phyloP scores from a whole-genome alignment of 371 early-diverging fungal species.

The Thermomucor indicae-seudaticae region DNA sequence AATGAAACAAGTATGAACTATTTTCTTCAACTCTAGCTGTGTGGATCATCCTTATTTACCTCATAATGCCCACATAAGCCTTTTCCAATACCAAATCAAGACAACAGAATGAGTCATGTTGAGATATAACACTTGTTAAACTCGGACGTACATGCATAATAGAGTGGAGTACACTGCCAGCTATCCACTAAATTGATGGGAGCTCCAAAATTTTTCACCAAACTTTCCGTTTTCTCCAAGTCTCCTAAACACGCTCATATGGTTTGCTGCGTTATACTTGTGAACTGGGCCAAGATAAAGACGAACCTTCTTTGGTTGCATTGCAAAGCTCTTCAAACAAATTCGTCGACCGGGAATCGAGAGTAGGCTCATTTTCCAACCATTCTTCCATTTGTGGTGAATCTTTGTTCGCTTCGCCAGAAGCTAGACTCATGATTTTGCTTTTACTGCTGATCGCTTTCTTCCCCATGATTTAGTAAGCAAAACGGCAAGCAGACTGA shows the following conservation, averaged over 20 bases:
- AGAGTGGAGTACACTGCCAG: constrained; percentile 39
- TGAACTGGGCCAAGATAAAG: neutral
- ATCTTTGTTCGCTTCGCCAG: constrained; percentile 1
- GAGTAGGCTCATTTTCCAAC: constrained; percentile 11
- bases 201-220: constrained; percentile 32
- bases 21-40: neutral
- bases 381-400: neutral
- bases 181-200: constrained; percentile 32
- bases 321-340: constrained; percentile 34
- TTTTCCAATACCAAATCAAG: constrained; percentile 7
- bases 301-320: constrained; percentile 27
- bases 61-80: constrained; percentile 34
- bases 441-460: constrained; percentile 12
- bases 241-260: constrained; percentile 9
- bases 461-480: constrained; percentile 7
- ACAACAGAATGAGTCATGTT: neutral
- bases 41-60: neutral
- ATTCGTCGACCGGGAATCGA: constrained; percentile 7
- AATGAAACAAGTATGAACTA: neutral
- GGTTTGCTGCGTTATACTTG: neutral
- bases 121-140: neutral
- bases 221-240: constrained; percentile 28
- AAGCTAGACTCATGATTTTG: constrained; percentile 16
- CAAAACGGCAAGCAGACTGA: too few species aligned
- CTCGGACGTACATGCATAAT: constrained; percentile 30